Evolutionary conservation across 2,329 filamentous ascomycete genomes (phyloP), one percentile per base, ranked within the genome.

Genomic region (Penicillium sp.): DNA sequence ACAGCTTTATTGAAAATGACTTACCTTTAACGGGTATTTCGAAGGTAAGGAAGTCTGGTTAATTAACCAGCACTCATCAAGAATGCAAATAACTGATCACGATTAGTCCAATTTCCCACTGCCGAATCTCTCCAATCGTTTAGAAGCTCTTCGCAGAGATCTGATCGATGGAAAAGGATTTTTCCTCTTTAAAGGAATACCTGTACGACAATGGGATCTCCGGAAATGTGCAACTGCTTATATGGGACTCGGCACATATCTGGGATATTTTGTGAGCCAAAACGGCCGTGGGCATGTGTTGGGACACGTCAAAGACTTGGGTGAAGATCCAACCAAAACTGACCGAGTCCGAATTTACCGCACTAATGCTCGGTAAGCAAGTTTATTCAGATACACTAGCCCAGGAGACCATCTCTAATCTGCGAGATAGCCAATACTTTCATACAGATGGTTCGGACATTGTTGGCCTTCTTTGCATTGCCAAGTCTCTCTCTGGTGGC

Each of bases 311-410:
- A 91, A 94, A 73, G 90, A 94, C 71, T 80, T 92, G 4, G 89
- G 89, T 43, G 90, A 91, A 60, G 89, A 93, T 69, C 80, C 86
- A 33, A 83, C 80, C 4, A 85, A 90, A 72, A 93, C 90, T 62
- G 88, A 94, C 75, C 86, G 85, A 62, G 89, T 94, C 52, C 85
- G 90, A 61, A 95, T 95, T 73, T 95, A 95, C 76, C 83, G 90
- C 60, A 95, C 90, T 1, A 89, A 90, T 57, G 90, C 89, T 46
- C 79, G 84, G 66, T 78, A 71, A 10, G 20, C 2, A n/a, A n/a
- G n/a, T 10, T 6, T 17, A 10, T 15, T n/a, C 13, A 3, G 2
- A 10, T 1, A 21, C 10, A 12, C 2, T 23, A 37, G 8, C 10
- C 20, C 36, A 15, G 9, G 6, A 15, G 17, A 18, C 13, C 1